Evolutionary conservation across 352 stramenopile species (phyloP).

Genomic region (Globisporangium solare): DNA sequence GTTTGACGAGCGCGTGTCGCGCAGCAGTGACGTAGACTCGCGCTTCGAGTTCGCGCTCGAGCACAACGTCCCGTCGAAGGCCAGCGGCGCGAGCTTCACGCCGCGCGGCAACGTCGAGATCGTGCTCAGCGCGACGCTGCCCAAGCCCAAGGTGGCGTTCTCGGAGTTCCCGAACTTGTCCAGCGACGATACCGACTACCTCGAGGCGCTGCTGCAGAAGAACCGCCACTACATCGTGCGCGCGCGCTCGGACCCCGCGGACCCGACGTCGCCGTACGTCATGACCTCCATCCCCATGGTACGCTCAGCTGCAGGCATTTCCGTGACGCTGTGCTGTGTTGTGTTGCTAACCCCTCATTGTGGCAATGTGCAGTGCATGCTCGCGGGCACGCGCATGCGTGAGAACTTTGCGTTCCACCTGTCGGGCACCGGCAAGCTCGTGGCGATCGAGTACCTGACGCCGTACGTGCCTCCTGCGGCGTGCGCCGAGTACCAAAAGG

Average conservation of each 20-base stretch:
- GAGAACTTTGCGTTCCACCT: slow-evolving; percentile 84
- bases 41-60: slow-evolving; percentile 60
- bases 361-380: slow-evolving; percentile 41
- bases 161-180: slow-evolving; percentile 40
- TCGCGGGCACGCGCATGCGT: slow-evolving; percentile 63
- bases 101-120: slow-evolving; percentile 57
- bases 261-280: slow-evolving; percentile 62
- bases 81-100: slow-evolving; percentile 25
- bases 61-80: slow-evolving; percentile 42
- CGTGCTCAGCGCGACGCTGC: slow-evolving; percentile 38
- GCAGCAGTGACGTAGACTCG: slow-evolving; percentile 32
- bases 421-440: slow-evolving; percentile 67
- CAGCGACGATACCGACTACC: slow-evolving; percentile 33
- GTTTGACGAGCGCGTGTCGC: slow-evolving; percentile 39
- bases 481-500: slow-evolving; percentile 53
- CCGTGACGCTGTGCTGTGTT: too few species aligned
- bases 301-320: not conserved
- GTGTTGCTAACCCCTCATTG: too few species aligned
- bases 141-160: slow-evolving; percentile 65
- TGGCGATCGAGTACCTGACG: slow-evolving; percentile 80
- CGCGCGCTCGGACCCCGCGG: slow-evolving; percentile 47
- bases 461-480: slow-evolving; percentile 32
- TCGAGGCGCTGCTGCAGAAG: slow-evolving; percentile 39
- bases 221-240: slow-evolving; percentile 68
- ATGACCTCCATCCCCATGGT: slow-evolving; percentile 74